Evolutionary conservation across 2,329 filamentous ascomycete species (phyloP).

Genomic region (Penicillium sp.): DNA sequence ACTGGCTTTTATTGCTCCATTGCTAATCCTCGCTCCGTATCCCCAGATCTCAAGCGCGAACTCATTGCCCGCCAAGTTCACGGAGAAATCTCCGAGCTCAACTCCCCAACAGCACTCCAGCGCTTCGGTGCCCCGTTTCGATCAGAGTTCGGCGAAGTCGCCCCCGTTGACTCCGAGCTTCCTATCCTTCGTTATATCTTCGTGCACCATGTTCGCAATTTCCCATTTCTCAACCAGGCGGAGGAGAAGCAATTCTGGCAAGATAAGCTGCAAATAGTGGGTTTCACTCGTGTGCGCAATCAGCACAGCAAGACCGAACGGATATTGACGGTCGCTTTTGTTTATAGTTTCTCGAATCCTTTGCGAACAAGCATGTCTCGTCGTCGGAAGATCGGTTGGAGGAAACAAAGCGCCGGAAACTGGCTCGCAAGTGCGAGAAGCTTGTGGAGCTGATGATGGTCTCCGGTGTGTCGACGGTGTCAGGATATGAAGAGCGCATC

Average conservation of each 20-base stretch:
- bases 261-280: constrained; percentile 89
- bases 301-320: neutral
- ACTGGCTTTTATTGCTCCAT: neutral
- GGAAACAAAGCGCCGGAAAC: constrained; percentile 90
- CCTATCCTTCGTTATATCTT: constrained; percentile 96
- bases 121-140: constrained; percentile 95
- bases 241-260: constrained; percentile 99
- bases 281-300: constrained; percentile 39
- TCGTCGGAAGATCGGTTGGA: constrained; percentile 94
- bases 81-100: constrained; percentile 88
- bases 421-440: constrained; percentile 91
- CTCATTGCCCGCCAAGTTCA: constrained; percentile 87
- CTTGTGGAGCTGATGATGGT: constrained; percentile 99
- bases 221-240: constrained; percentile 95
- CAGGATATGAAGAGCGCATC: constrained; percentile 95
- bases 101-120: constrained; percentile 89
- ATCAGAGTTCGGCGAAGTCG: constrained; percentile 88
- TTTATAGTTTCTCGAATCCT: constrained; percentile 85
- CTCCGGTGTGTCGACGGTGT: constrained; percentile 90
- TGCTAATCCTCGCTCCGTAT: neutral
- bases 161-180: constrained; percentile 88
- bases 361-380: constrained; percentile 95
- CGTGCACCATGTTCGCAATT: constrained; percentile 95
- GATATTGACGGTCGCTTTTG: neutral
- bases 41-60: constrained; percentile 87